Percentiles rank a stretch among this genome's conserved stretches.
phyloP scores from a whole-genome alignment of 1,139 yeast genomes.

The Taphrina betulina region DNA sequence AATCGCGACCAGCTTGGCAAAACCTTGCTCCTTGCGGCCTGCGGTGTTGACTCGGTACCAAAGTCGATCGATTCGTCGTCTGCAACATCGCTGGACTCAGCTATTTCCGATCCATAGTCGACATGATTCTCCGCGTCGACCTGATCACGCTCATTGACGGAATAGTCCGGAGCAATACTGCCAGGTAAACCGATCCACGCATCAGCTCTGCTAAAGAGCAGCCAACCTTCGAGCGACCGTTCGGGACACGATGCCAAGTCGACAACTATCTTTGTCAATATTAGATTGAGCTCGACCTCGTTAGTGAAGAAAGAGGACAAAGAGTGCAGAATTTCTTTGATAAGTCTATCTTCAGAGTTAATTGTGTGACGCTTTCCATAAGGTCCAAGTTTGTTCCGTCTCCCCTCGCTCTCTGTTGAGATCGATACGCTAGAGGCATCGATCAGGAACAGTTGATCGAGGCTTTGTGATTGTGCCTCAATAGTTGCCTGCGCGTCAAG shows the following conservation, averaged over 20 bases:
- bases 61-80: no score
- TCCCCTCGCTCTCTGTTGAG: no score
- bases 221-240: conserved; percentile 40
- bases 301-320: conserved; percentile 40
- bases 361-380: conserved; percentile 37
- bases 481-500: no score
- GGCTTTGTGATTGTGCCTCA: no score
- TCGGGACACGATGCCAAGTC: conserved; percentile 40
- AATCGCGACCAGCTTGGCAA: conserved; percentile 11
- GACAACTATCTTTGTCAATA: conserved; percentile 40
- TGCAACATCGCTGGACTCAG: not conserved
- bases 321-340: conserved; percentile 35
- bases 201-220: conserved; percentile 12
- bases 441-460: no score
- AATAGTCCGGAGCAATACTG: not conserved
- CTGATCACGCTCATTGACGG: not conserved
- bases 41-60: no score
- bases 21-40: not conserved
- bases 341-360: conserved; percentile 37
- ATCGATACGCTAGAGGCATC: no score
- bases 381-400: no score
- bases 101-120: not conserved
- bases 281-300: conserved; percentile 40
- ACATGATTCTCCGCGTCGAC: not conserved
- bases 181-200: not conserved